Conservation (phyloP, 2,329 filamentous ascomycete genomes). For the Curvularia verruculosa region DNA sequence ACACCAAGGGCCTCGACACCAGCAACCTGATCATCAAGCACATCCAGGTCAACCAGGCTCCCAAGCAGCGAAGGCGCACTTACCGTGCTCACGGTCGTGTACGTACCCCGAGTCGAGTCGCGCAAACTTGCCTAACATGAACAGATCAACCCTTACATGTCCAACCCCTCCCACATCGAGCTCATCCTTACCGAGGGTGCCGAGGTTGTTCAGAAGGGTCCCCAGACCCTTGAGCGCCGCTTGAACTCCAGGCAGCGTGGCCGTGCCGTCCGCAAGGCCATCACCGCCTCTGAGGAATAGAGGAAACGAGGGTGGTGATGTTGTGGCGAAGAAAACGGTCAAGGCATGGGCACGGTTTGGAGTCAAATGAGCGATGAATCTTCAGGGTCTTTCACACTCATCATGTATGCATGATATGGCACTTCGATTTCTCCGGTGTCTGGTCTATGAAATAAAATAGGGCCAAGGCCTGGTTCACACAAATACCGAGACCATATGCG, state of each 20-base stretch:
- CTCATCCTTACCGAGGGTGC: conserved; percentile 98
- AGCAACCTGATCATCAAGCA: conserved; percentile 98
- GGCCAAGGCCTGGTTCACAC: conserved; percentile 45
- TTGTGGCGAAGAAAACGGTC: conserved; percentile 36
- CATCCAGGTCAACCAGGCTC: conserved; percentile 99
- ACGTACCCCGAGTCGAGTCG: conserved; percentile 59
- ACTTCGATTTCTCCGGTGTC: conserved; percentile 48
- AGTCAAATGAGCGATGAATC: conserved; percentile 51
- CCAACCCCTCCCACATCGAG: conserved; percentile 99
- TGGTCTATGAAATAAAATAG: conserved; percentile 44
- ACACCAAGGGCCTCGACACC: conserved; percentile 69
- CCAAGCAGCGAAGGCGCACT: conserved; percentile 98
- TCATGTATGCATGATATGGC: conserved; percentile 48
- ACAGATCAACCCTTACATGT: conserved; percentile 99
- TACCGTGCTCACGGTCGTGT: conserved; percentile 99
- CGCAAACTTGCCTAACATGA: conserved; percentile 17
- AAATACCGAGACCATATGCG: conserved; percentile 22
- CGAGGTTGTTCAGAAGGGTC: conserved; percentile 92
- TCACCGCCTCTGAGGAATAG: conserved; percentile 58
- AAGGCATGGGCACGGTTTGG: conserved; percentile 46
- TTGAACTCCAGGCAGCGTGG: conserved; percentile 94
- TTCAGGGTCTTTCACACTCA: conserved; percentile 47
- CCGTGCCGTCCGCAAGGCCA: conserved; percentile 64
- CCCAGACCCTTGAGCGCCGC: conserved; percentile 70
- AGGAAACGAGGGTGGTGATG: conserved; percentile 19